Evolutionary conservation across 1,284 basidiomycete genomes (phyloP).

Genomic region (Trichosporon coremiiforme): DNA sequence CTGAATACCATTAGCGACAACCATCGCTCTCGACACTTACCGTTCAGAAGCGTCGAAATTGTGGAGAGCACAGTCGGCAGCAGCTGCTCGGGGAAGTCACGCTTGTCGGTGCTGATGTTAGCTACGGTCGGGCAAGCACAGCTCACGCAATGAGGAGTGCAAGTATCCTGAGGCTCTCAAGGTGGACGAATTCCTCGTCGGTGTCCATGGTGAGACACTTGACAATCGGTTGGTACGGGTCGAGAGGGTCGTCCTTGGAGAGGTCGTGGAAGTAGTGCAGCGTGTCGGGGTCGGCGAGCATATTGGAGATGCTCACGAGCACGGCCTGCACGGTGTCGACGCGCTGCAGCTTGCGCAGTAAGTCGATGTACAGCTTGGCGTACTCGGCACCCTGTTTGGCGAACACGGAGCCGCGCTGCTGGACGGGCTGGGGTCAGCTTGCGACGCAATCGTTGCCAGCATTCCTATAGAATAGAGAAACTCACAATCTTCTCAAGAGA

Average conservation of each 20-base stretch:
- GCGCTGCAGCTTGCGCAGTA: slow-evolving; percentile 89
- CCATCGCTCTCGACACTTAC: slow-evolving; percentile 51
- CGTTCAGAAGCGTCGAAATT: slow-evolving; percentile 67
- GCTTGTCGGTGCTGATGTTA: slow-evolving; percentile 49
- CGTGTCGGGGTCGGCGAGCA: slow-evolving; percentile 62
- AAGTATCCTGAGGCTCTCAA: slow-evolving; percentile 85
- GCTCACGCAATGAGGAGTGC: slow-evolving; percentile 76
- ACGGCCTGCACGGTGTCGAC: slow-evolving; percentile 94
- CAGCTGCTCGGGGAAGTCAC: slow-evolving; percentile 61
- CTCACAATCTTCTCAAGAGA: slow-evolving; percentile 71
- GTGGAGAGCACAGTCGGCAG: slow-evolving; percentile 69
- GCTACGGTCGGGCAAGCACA: not conserved
- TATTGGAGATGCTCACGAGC: slow-evolving; percentile 86
- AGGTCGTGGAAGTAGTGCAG: slow-evolving; percentile 66
- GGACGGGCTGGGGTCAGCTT: slow-evolving; percentile 60
- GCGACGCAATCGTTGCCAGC: no score
- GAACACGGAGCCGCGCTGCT: slow-evolving; percentile 72
- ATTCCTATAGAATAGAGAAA: not conserved
- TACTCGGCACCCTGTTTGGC: slow-evolving; percentile 79
- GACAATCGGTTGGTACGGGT: slow-evolving; percentile 81
- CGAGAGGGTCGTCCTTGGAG: slow-evolving; percentile 61
- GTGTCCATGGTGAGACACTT: slow-evolving; percentile 76
- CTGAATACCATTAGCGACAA: slow-evolving; percentile 15
- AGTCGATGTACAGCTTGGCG: slow-evolving; percentile 82
- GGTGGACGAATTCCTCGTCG: slow-evolving; percentile 83